phyloP scores from a whole-genome alignment of 176 grass and related monocot species.

The Cymbopogon citratus region DNA sequence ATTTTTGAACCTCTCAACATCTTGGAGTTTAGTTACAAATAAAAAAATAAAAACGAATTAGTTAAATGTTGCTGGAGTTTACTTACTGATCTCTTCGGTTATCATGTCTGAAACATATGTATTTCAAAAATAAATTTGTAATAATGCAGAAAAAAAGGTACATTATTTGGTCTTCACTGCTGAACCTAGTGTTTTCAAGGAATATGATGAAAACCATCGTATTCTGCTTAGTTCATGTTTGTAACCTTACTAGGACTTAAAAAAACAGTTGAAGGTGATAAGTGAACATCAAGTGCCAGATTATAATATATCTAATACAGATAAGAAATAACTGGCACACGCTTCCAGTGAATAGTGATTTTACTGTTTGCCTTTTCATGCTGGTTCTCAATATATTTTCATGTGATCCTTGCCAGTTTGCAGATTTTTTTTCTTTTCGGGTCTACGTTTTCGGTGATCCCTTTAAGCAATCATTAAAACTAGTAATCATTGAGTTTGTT shows the following conservation, averaged over 20 bases:
- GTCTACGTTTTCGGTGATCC: background rate
- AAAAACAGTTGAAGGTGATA: background rate
- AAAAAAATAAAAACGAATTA: background rate
- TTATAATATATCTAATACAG: background rate
- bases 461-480: background rate
- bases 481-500: background rate
- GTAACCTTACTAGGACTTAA: background rate
- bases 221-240: background rate
- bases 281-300: background rate
- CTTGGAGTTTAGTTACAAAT: background rate
- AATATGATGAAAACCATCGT: no score
- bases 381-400: background rate
- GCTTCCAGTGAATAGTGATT: background rate
- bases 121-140: background rate
- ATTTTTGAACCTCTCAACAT: conserved; percentile 10
- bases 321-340: background rate
- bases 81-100: background rate
- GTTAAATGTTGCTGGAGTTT: conserved; percentile 4
- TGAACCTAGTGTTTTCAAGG: background rate
- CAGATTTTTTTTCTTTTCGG: background rate
- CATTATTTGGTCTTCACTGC: background rate
- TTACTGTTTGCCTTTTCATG: background rate
- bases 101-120: background rate
- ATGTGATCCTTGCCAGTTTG: background rate
- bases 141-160: background rate